Evolutionary conservation across 2,329 filamentous ascomycete genomes (phyloP), one percentile per base, ranked within the genome.

Genomic region (Exserohilum rostratum): DNA sequence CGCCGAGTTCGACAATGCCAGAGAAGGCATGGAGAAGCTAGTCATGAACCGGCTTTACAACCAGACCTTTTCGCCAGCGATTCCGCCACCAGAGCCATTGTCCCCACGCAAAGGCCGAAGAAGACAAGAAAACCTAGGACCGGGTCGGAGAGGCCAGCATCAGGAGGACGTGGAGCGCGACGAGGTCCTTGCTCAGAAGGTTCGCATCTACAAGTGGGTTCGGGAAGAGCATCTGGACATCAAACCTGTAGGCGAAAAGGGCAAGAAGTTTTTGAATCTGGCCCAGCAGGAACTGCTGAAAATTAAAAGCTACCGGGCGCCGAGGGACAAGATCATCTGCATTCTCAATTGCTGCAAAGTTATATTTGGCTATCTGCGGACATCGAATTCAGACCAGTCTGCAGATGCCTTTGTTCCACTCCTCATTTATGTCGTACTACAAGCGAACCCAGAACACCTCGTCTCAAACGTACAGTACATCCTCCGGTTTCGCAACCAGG

Each of bases 381-480:
- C 97, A 72, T 87, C 91, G 48, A 96, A 96, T 76, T 90, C 89
- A 1, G 95, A 99, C 72, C 93, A 93, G 18, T 98, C 93, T 1
- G 95, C 95, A 11, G 95, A 99, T 77, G 92, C 93, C 0, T 99
- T 99, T 67, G 91, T 72, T 90, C 95, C 4, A 3, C 82, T 98
- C 25, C 83, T 99, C 51, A 99, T 99, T 53, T 98, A 96, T 66
- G 95, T 96, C 22, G 93, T 98, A 11, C 82, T 99, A 22, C 91
- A 95, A 76, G 91, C 92, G 39, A 97, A 96, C 66, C 95, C 95
- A 0, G 93, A 97, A 57, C 91, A 98, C 75, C 80, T 99, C 30
- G 93, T 98, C 22, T 97, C 93, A 55, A 99, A 99, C 74, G 91
- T 99, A 3, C 95, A 99, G 76, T 99, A 99, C 75, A 98, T 99